A percentile compares a stretch with the other conserved stretches of the same genome.
Evolutionary conservation across 306 rosid genomes (phyloP).

Genomic region (Citrullus colocynthis): DNA sequence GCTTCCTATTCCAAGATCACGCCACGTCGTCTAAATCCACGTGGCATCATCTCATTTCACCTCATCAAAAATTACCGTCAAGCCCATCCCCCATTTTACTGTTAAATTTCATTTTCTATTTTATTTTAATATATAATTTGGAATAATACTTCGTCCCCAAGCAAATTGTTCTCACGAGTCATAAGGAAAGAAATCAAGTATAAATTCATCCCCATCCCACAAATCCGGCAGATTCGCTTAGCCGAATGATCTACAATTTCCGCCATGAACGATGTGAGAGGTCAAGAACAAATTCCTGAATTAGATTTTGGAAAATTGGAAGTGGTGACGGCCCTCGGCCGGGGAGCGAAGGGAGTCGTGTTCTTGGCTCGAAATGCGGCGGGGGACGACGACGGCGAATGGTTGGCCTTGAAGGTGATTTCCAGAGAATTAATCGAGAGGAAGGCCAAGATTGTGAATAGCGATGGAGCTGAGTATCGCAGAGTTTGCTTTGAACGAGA

Average conservation of each 20-base stretch:
- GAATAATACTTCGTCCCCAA: not conserved
- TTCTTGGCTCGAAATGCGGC: constrained; percentile 22
- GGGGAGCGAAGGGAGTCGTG: constrained; percentile 92
- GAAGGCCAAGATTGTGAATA: constrained; percentile 14
- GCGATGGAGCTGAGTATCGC: constrained; percentile 22
- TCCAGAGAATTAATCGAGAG: constrained; percentile 44
- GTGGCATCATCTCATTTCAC: not conserved
- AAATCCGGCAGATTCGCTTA: not conserved
- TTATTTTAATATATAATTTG: not conserved
- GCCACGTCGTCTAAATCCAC: not conserved
- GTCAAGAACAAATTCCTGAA: not conserved
- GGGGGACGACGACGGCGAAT: constrained; percentile 10
- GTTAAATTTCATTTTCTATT: not conserved
- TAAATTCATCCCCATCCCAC: not conserved
- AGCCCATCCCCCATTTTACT: not conserved
- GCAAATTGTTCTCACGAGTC: not conserved
- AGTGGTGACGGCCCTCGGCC: constrained; percentile 67
- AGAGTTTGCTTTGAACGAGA: constrained; percentile 64
- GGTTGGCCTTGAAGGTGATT: constrained; percentile 59
- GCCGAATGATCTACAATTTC: not conserved
- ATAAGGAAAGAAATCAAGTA: not conserved
- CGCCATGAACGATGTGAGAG: constrained; percentile 22
- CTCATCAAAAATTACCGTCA: not conserved
- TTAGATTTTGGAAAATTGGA: constrained; percentile 33
- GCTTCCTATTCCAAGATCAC: not conserved